These are phyloP conservation scores for Jaltomata sinuosa DNA, from an alignment of 257 asterid species.

Conservation along the genomic window DNA sequence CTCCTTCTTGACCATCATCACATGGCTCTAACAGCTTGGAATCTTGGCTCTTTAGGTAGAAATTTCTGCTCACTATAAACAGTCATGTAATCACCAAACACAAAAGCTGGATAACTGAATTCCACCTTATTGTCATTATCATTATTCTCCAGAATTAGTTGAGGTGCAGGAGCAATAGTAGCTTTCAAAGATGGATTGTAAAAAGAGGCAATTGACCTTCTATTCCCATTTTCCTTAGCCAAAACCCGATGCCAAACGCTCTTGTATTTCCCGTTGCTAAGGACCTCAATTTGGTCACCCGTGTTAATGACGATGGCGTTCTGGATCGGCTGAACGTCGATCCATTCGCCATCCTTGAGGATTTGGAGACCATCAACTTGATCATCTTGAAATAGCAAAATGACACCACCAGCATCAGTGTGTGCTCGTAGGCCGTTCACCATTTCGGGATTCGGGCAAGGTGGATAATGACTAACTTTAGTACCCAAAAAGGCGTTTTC, in stretches of 20 bases:
- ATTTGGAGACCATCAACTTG: slow-evolving; percentile 65
- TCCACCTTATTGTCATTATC: neutral
- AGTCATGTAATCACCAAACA: slow-evolving; percentile 73
- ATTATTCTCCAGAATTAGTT: neutral
- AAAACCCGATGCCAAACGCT: slow-evolving; percentile 80
- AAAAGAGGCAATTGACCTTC: slow-evolving; percentile 77
- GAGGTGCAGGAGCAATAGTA: slow-evolving; percentile 50
- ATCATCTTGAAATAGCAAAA: slow-evolving; percentile 77
- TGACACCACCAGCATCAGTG: slow-evolving; percentile 88
- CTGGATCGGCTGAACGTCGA: slow-evolving; percentile 57
- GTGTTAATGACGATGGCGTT: slow-evolving; percentile 70
- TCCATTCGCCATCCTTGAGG: slow-evolving; percentile 60
- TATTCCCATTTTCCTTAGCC: slow-evolving; percentile 36
- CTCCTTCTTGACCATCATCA: slow-evolving; percentile 9
- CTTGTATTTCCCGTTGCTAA: slow-evolving; percentile 75
- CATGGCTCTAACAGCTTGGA: slow-evolving; percentile 50
- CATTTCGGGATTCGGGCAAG: slow-evolving; percentile 63
- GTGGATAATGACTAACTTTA: slow-evolving; percentile 90
- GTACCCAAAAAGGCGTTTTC: slow-evolving; percentile 65
- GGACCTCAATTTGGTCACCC: slow-evolving; percentile 77
- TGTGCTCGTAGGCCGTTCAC: slow-evolving; percentile 76
- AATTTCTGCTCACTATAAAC: slow-evolving; percentile 68
- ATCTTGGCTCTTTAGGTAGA: slow-evolving; percentile 78
- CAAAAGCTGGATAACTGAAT: slow-evolving; percentile 49
- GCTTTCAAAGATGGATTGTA: slow-evolving; percentile 75